A percentile compares a stretch with the other conserved stretches of the same genome.
Evolutionary conservation across 805 yeast species (phyloP).

Genomic region (Pichia kluyveri): DNA sequence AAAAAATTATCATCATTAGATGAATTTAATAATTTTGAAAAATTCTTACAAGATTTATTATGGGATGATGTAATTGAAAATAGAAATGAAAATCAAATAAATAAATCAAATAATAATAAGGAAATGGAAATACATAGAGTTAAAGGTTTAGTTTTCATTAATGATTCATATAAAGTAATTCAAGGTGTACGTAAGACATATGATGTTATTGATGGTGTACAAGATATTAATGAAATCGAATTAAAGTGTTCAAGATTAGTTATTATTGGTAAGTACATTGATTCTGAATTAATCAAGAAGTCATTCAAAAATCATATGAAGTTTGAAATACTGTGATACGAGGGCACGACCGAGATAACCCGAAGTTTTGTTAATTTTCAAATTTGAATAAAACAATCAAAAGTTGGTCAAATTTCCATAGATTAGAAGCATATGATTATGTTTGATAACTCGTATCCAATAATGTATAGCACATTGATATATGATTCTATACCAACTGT

Average conservation of each 20-base stretch:
- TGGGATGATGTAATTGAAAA: slow-evolving; percentile 55
- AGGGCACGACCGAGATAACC: neutral
- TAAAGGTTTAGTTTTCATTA: slow-evolving; percentile 60
- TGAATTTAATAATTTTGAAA: slow-evolving; percentile 41
- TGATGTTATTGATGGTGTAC: slow-evolving; percentile 50
- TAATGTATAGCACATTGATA: no score
- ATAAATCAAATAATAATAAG: slow-evolving; percentile 2
- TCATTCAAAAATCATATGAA: slow-evolving; percentile 8
- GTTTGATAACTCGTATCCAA: no score
- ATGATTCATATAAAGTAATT: slow-evolving; percentile 42
- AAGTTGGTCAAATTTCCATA: no score
- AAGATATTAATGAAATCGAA: slow-evolving; percentile 9
- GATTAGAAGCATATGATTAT: no score
- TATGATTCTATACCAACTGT: no score
- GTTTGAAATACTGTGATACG: neutral
- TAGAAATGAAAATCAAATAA: neutral
- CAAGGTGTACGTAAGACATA: slow-evolving; percentile 94
- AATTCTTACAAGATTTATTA: slow-evolving; percentile 57
- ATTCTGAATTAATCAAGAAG: slow-evolving; percentile 3
- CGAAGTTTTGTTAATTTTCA: neutral
- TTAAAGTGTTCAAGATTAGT: slow-evolving; percentile 19
- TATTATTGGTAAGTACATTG: slow-evolving; percentile 24
- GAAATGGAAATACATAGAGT: slow-evolving; percentile 66
- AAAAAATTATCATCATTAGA: slow-evolving; percentile 26
- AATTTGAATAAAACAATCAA: no score